Conservation (phyloP, 495 filamentous ascomycete genomes). For the Penicillium dipodomyicola region DNA sequence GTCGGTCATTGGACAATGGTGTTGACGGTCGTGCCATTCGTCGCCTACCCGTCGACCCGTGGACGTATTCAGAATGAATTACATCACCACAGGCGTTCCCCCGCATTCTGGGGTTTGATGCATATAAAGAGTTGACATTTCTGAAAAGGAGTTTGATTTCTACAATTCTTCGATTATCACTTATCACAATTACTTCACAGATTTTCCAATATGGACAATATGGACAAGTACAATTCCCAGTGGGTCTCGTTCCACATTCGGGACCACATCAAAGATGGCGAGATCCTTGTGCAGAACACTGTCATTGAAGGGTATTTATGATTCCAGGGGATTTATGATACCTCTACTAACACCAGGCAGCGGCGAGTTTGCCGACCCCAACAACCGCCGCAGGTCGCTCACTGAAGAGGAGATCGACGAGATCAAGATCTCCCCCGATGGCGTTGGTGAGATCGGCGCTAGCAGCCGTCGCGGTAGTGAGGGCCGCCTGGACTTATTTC, state of each 20-base stretch:
- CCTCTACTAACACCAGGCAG: slow-evolving; percentile 20
- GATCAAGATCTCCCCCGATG: slow-evolving; percentile 31
- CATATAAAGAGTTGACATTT: background rate
- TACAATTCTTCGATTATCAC: background rate
- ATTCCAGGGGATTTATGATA: background rate
- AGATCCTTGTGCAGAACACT: slow-evolving; percentile 33
- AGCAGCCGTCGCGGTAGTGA: slow-evolving; percentile 38
- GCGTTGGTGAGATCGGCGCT: slow-evolving; percentile 39
- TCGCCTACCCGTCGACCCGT: background rate
- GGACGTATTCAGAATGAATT: slow-evolving; percentile 1
- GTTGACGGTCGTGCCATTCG: background rate
- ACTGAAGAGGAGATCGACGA: slow-evolving; percentile 40
- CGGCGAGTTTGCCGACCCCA: slow-evolving; percentile 35
- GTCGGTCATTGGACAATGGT: background rate
- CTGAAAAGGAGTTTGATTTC: background rate
- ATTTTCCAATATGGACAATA: slow-evolving; percentile 15
- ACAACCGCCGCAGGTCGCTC: slow-evolving; percentile 29
- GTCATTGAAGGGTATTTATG: slow-evolving; percentile 34
- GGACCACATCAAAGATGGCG: slow-evolving; percentile 34
- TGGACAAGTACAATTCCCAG: slow-evolving; percentile 32
- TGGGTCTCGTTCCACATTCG: slow-evolving; percentile 43
- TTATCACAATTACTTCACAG: background rate
- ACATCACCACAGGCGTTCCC: slow-evolving; percentile 7
- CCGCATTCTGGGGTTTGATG: slow-evolving; percentile 4
- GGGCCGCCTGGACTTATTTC: slow-evolving; percentile 39